Evolutionary conservation across 2,329 filamentous ascomycete species (phyloP), one percentile per base, ranked within the genome.

Genomic region (Claviceps capensis): DNA sequence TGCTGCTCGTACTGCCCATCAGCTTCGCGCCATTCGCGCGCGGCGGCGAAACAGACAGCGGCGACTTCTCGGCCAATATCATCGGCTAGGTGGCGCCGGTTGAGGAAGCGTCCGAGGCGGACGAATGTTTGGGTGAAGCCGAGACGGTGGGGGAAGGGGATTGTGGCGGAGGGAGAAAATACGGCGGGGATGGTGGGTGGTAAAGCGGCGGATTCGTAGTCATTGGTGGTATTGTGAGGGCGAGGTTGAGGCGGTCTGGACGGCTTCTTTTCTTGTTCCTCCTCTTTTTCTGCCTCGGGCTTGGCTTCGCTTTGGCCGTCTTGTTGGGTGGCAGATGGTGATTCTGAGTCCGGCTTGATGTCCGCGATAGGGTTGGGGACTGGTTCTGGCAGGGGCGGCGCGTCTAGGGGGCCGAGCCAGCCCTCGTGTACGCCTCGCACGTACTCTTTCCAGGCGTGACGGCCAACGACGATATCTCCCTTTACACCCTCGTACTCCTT

Each of bases 401-500:
- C 69, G 54, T 85, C 79, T 44, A 95, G 71, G 7, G 93, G 89
- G 0, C 93, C 91, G 23, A 98, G 72, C 91, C 93, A 98, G 52
- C 93, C 93, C 69, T 98, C 93, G 65, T 98, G 93, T 58, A 97
- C 64, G 46, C 93, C 93, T 53, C 90, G 78, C 23, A 97, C 73
- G 66, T 97, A 98, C 69, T 98, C 93, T 70, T 96, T 98, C 93
- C 93, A 98, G 9, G 91, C 84, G 65, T 96, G 86, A 52, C 91
- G 75, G 13, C 93, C 93, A 60, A 98, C 81, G 17, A 97, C 82
- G 49, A 98, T 76, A 64, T 97, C 91, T 45, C 93, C 93, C 56
- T 78, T 78, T 22, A 85, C 73, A 9, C 87, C 90, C 4, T 83
- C 74, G 62, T 85, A 91, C 37, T 87, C 81, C 26, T 72, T 74